A percentile compares a stretch with the other conserved stretches of the same genome.
Conservation (phyloP, 2,329 filamentous ascomycete genomes). For the Epichloe hybrida region DNA sequence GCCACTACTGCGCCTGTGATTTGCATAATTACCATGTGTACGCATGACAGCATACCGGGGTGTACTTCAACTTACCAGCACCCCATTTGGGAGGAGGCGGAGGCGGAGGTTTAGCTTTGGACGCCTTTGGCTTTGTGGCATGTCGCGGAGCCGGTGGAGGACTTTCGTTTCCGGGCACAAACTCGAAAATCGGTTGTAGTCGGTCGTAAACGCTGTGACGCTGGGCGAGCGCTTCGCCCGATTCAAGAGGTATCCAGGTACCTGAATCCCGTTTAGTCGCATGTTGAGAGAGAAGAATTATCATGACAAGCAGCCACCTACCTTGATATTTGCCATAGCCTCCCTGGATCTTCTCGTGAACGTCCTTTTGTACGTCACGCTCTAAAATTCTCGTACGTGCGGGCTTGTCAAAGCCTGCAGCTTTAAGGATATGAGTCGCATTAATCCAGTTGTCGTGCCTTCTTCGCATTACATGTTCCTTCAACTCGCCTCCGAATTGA, state of each 20-base stretch:
- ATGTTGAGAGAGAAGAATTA: background rate
- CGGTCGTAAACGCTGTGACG: slow-evolving; percentile 80
- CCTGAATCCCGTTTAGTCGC: slow-evolving; percentile 33
- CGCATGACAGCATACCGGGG: background rate
- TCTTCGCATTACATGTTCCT: slow-evolving; percentile 89
- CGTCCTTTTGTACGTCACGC: slow-evolving; percentile 89
- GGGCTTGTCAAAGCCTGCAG: slow-evolving; percentile 94
- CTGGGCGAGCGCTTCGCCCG: slow-evolving; percentile 68
- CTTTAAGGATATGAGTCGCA: slow-evolving; percentile 96
- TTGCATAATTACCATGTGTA: background rate
- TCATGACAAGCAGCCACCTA: slow-evolving; percentile 19
- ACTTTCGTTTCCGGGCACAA: slow-evolving; percentile 67
- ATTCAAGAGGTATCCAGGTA: slow-evolving; percentile 86
- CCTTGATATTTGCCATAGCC: slow-evolving; percentile 98
- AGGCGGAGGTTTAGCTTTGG: slow-evolving; percentile 33
- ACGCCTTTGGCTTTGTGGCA: slow-evolving; percentile 69
- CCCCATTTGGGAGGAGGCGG: slow-evolving; percentile 46
- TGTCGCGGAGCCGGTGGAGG: slow-evolving; percentile 92
- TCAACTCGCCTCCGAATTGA: slow-evolving; percentile 65
- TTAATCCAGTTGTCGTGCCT: slow-evolving; percentile 96
- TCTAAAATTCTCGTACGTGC: slow-evolving; percentile 89
- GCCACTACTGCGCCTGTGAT: slow-evolving; percentile 9
- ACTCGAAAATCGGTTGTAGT: slow-evolving; percentile 81
- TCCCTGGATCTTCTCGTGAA: slow-evolving; percentile 97
- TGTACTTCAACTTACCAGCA: slow-evolving; percentile 7